Base-by-base conservation (phyloP, 129 eudicot genomes). In the Erigeron canadensis region DNA sequence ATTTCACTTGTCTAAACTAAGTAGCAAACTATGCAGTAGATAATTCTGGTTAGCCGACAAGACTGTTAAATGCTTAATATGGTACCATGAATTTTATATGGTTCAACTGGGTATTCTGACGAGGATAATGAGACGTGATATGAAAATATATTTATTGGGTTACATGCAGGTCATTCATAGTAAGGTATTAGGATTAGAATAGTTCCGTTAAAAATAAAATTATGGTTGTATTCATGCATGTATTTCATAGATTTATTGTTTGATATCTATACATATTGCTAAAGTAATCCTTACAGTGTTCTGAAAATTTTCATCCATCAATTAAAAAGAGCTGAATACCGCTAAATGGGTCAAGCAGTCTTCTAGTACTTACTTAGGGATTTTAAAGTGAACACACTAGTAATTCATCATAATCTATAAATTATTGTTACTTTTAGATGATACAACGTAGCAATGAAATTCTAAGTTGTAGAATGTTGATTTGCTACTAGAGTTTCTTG, bases 331-430 rank as follows among this genome's bases (percentile, higher is more conserved):
- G 0, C 34, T 28, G 3, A 17, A 18, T 53, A 53, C 22, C 5
- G 44, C 21, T 22, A 57, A 65, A 53, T 4, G 54, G 54, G 55
- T 70, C 43, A 54, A 56, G 54, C 41, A 63, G 48, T 71, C 64
- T 2, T 57, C 76, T 58, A 40, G 66, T 19, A 69, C 53, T 56
- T 71, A 21, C 19, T 11, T 42, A 51, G 63, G 39, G 48, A 53
- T 39, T 46, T 69, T 69, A 38, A 69, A 69, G 22, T 41, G 42
- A 18, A 56, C 65, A 54, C 34, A 69, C 58, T 37, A 53, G 16
- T 50, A 17, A 53, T 53, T 10, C 10, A 13, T 23, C 17, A 38
- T 69, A 69, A 38, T 53, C 34, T 50, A 68, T 68, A 48, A 37
- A 70, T 63, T 19, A 10, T 5, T 28, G 34, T 28, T 28, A 28